phyloP scores from a whole-genome alignment of 2,329 filamentous ascomycete species.

The Juglanconis juglandina region DNA sequence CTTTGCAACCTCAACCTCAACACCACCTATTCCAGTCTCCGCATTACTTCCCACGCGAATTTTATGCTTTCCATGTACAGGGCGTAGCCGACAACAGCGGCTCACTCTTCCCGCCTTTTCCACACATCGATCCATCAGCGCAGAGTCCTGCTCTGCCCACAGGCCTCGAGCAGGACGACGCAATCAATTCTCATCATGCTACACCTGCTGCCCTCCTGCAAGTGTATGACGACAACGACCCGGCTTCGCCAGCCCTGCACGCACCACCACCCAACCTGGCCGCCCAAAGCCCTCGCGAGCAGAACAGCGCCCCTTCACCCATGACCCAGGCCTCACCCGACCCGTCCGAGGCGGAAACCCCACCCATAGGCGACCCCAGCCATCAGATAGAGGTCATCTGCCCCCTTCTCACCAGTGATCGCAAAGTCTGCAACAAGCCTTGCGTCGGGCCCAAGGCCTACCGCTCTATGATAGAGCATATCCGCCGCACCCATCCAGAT shows the following conservation, averaged over 20 bases:
- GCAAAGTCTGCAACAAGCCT: slow-evolving; percentile 11
- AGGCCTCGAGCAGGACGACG: too few species aligned
- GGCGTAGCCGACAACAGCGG: too few species aligned
- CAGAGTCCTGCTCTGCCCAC: too few species aligned
- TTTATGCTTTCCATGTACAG: too few species aligned
- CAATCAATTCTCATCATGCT: too few species aligned
- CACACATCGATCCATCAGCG: too few species aligned
- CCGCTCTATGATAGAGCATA: slow-evolving; percentile 99
- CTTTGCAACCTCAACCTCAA: too few species aligned
- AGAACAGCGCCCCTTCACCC: background rate
- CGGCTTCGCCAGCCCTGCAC: background rate
- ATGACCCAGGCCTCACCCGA: background rate
- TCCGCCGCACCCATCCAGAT: slow-evolving; percentile 92
- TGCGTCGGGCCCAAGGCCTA: slow-evolving; percentile 42
- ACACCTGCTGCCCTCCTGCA: too few species aligned
- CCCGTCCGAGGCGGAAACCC: background rate
- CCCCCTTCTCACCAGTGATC: slow-evolving; percentile 8
- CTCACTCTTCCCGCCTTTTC: too few species aligned
- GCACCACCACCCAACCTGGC: background rate
- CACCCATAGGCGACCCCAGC: background rate
- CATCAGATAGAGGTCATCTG: slow-evolving; percentile 12
- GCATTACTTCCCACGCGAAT: too few species aligned
- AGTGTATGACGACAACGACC: background rate
- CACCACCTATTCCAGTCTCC: too few species aligned
- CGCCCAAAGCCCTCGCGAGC: background rate